Evolutionary conservation across 2,329 filamentous ascomycete genomes (phyloP).

Genomic region (Cryphonectria japonica): DNA sequence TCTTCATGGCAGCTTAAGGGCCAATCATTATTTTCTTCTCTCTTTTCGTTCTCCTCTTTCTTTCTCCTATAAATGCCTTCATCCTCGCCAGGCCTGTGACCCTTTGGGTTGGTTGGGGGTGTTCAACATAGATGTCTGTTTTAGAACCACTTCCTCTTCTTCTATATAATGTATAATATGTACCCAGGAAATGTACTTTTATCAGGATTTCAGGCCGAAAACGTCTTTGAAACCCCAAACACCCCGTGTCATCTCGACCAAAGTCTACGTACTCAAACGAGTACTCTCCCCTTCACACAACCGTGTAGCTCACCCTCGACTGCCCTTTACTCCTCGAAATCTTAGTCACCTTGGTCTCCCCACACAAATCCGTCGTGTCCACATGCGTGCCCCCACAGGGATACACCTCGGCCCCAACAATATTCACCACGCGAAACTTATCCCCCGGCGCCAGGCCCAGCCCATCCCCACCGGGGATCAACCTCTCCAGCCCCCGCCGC

Average conservation of each 20-base stretch:
- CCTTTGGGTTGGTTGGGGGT: neutral
- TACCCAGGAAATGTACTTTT: too few relatives aligned
- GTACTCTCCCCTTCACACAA: slow-evolving; percentile 9
- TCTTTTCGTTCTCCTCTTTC: too few relatives aligned
- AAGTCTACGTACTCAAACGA: too few relatives aligned
- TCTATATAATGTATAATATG: too few relatives aligned
- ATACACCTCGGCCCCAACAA: slow-evolving; percentile 70
- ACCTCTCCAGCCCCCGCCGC: slow-evolving; percentile 55
- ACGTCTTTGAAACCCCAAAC: too few relatives aligned
- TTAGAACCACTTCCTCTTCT: neutral
- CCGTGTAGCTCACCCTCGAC: slow-evolving; percentile 58
- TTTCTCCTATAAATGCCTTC: neutral
- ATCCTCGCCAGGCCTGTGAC: neutral
- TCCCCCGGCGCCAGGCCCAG: slow-evolving; percentile 49
- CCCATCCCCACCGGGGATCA: slow-evolving; percentile 55
- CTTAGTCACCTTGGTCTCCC: slow-evolving; percentile 67
- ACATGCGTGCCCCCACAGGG: slow-evolving; percentile 80
- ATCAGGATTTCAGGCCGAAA: too few relatives aligned
- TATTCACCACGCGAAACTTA: slow-evolving; percentile 69
- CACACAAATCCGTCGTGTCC: slow-evolving; percentile 59
- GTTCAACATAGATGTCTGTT: neutral
- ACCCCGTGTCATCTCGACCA: too few relatives aligned
- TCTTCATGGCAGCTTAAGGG: neutral
- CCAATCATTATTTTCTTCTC: neutral
- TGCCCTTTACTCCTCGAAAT: slow-evolving; percentile 67